These are phyloP conservation scores for Allomyces macrogynus DNA, from an alignment of 192 early-diverging fungal genomes.

Conservation along the genomic window DNA sequence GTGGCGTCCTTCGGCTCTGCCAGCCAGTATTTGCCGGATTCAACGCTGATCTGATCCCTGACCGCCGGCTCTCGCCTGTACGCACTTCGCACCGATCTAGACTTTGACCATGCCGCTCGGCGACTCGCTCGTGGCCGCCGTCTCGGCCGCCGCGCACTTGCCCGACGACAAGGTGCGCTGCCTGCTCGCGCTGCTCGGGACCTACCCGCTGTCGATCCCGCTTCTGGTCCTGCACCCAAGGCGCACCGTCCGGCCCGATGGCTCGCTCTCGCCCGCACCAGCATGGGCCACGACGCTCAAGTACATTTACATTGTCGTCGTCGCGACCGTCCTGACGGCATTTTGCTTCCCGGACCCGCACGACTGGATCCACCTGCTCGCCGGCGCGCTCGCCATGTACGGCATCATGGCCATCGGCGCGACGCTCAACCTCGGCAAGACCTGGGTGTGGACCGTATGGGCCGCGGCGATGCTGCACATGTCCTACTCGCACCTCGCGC, in stretches of 20 bases:
- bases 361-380: conserved; percentile 28
- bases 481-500: conserved; percentile 23
- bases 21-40: too few species aligned
- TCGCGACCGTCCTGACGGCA: conserved; percentile 26
- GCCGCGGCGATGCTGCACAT: conserved; percentile 41
- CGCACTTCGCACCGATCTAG: too few species aligned
- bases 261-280: conserved; percentile 34
- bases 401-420: conserved; percentile 21
- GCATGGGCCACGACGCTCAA: conserved; percentile 16
- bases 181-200: conserved; percentile 3
- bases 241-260: conserved; percentile 32
- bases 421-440: conserved; percentile 17
- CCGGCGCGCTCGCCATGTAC: conserved; percentile 26
- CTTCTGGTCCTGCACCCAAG: conserved; percentile 29
- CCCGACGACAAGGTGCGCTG: not conserved
- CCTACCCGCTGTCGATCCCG: conserved; percentile 17
- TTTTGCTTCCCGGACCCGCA: conserved; percentile 31
- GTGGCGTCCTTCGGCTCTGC: too few species aligned
- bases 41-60: too few species aligned
- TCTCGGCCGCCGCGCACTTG: not conserved
- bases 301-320: conserved; percentile 33
- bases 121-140: not conserved
- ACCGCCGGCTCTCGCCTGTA: too few species aligned
- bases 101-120: too few species aligned
- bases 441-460: conserved; percentile 28